A percentile compares a stretch with the other conserved stretches of the same genome.
Evolutionary conservation across 73 alveolate species (phyloP).

Genomic region (Blepharisma japonicum): DNA sequence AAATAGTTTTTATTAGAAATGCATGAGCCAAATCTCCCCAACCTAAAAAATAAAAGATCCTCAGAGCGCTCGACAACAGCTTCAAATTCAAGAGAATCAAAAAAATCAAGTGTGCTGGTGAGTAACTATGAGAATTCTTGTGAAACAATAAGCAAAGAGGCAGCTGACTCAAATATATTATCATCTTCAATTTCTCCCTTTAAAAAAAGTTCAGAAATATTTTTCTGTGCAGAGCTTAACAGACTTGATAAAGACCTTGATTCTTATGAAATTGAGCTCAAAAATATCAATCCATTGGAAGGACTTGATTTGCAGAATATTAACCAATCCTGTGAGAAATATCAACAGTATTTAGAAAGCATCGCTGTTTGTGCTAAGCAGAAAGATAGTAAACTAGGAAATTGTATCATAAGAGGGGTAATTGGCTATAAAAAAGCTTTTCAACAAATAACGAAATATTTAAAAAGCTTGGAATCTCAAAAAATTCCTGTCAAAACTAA

Average conservation of each 20-base stretch:
- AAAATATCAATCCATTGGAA: not conserved
- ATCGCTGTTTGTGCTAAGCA: not conserved
- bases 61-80: too few species aligned
- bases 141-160: too few species aligned
- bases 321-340: not conserved
- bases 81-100: too few species aligned
- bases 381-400: not conserved
- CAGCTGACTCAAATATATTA: too few species aligned
- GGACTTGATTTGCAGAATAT: not conserved
- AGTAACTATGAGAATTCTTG: too few species aligned
- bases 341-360: not conserved
- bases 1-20: too few species aligned
- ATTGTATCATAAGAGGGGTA: not conserved
- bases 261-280: not conserved
- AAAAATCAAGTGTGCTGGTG: too few species aligned
- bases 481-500: not conserved
- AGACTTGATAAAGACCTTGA: not conserved
- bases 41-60: too few species aligned
- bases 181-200: too few species aligned
- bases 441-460: too few species aligned
- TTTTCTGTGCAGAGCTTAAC: not conserved
- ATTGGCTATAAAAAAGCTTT: not conserved
- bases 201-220: too few species aligned
- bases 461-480: not conserved
- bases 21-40: too few species aligned